Base-by-base conservation (phyloP, 148 eudicot species). In the Gaultheria prostrata region DNA sequence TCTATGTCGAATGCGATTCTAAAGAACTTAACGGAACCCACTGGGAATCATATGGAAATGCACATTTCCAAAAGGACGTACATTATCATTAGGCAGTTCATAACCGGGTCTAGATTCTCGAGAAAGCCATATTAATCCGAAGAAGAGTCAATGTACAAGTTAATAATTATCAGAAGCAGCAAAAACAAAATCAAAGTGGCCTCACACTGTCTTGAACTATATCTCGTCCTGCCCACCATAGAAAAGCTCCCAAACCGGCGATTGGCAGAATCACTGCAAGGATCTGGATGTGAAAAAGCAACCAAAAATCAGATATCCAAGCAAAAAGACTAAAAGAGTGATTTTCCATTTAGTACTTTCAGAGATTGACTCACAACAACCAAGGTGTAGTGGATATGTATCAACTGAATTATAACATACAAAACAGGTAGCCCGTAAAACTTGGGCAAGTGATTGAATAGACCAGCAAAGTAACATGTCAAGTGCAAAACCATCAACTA, bases 151-250 rank as follows among this genome's bases (percentile, higher is more conserved):
- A 43, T 35, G 12, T 21, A 43, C 46, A 39, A 13, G 18, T 21
- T 1, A 39, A 71, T 57, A n/a, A 48, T 15, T 20, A 21, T 46
- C 20, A 78, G 63, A 4, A 50, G 53, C 8, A 21, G 21, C 59
- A 21, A 54, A 53, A 17, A 30, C 15, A 35, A 74, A 84, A 65
- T 73, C 67, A 50, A 90, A 53, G 81, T 83, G 84, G 83, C 83
- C 95, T 94, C 76, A 95, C 98, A 87, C 89, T 91, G 92, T 91
- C 85, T 88, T 91, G 92, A 81, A 96, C 87, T 59, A 94, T 92
- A 86, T 92, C 98, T 73, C 92, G 87, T 70, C 97, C 92, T 5
- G 94, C 97, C 98, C 98, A 96, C 98, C 98, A 96, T 20, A 96
- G 88, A 72, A 96, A 90, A 82, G 87, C 97, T 87, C 93, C 98